phyloP scores from a whole-genome alignment of 305 asterid genomes.

The Fraxinus latifolia region DNA sequence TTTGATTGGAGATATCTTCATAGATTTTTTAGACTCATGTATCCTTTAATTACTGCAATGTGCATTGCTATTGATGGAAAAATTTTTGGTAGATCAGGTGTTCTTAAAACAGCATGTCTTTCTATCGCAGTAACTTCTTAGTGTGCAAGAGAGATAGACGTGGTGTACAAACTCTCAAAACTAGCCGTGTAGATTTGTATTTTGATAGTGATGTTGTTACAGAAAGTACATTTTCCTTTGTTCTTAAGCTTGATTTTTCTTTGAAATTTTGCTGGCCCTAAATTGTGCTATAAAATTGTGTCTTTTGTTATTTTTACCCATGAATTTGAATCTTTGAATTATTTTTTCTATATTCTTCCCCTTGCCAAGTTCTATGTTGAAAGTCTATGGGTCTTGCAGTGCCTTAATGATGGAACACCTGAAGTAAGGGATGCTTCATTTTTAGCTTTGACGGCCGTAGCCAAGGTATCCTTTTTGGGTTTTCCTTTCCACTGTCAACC shows the following conservation, averaged over 20 bases:
- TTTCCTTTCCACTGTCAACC: conserved; percentile 19
- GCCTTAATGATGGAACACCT: conserved; percentile 98
- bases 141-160: background rate
- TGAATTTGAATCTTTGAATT: background rate
- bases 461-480: conserved; percentile 58
- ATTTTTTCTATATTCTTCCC: conserved; percentile 2
- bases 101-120: background rate
- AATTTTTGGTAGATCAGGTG: background rate
- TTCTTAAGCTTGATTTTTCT: background rate
- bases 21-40: background rate
- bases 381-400: conserved; percentile 40
- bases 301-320: background rate
- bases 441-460: conserved; percentile 88
- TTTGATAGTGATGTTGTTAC: background rate
- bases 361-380: conserved; percentile 16
- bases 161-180: background rate
- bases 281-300: background rate
- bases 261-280: background rate
- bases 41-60: background rate
- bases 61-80: background rate
- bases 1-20: background rate
- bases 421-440: conserved; percentile 99
- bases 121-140: background rate
- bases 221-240: background rate
- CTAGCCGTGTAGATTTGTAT: background rate